These are phyloP conservation scores for Peziza echinospora DNA, from an alignment of 495 filamentous ascomycete species.

Conservation along the genomic window DNA sequence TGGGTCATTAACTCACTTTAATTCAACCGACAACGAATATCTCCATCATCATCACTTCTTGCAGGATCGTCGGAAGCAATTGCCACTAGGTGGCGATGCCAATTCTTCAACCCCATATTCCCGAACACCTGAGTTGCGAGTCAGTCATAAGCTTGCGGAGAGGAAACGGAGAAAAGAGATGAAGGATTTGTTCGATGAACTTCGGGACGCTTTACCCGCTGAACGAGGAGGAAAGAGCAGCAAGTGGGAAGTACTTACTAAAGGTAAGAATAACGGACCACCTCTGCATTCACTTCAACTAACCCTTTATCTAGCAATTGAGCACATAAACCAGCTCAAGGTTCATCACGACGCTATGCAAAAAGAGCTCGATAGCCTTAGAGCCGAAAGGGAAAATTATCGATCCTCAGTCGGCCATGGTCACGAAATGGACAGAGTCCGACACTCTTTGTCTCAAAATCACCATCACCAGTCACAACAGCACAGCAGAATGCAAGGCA, in stretches of 20 bases:
- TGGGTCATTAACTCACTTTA: slow-evolving; percentile 7
- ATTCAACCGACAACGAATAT: slow-evolving; percentile 7
- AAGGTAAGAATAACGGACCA: slow-evolving; percentile 38
- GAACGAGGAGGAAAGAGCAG: slow-evolving; percentile 82
- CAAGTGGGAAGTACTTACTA: slow-evolving; percentile 97
- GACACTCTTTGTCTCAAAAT: slow-evolving; percentile 9
- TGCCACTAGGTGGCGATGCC: neutral
- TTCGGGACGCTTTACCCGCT: slow-evolving; percentile 63
- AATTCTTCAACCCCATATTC: slow-evolving; percentile 43
- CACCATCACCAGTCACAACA: slow-evolving; percentile 13
- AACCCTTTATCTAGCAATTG: slow-evolving; percentile 12
- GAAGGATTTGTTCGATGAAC: slow-evolving; percentile 85
- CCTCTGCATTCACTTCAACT: slow-evolving; percentile 3
- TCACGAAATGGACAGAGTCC: slow-evolving; percentile 11
- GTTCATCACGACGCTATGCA: slow-evolving; percentile 11
- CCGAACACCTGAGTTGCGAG: slow-evolving; percentile 78
- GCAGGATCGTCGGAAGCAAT: slow-evolving; percentile 11
- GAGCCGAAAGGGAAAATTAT: slow-evolving; percentile 12
- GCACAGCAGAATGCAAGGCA: slow-evolving; percentile 16
- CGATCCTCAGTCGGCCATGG: slow-evolving; percentile 10
- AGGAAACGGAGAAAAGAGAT: slow-evolving; percentile 91
- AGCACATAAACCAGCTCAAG: slow-evolving; percentile 16
- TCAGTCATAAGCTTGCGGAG: slow-evolving; percentile 91
- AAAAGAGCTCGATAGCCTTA: slow-evolving; percentile 13
- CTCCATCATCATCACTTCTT: slow-evolving; percentile 13